These are phyloP conservation scores for Talaromyces liani DNA, from an alignment of 495 filamentous ascomycete genomes.

Conservation along the genomic window DNA sequence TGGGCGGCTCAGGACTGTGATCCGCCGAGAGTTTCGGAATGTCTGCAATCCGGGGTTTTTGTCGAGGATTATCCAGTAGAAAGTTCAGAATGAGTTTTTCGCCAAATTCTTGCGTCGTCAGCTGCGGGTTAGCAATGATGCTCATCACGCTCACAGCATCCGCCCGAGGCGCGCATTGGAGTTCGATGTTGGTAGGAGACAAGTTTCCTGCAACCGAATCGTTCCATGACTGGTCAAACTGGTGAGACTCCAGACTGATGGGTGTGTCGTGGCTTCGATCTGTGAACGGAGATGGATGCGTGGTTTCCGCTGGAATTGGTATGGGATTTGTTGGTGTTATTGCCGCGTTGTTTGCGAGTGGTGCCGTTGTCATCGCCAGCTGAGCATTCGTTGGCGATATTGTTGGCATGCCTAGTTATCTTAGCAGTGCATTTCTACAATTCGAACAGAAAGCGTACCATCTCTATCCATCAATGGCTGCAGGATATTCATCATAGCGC, in stretches of 20 bases:
- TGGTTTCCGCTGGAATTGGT: neutral
- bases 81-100: conserved; percentile 62
- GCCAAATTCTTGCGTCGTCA: neutral
- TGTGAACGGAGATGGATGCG: conserved; percentile 6
- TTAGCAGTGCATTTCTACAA: neutral
- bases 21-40: conserved; percentile 23
- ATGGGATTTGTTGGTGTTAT: neutral
- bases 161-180: neutral
- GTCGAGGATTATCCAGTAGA: conserved; percentile 49
- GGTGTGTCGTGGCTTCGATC: conserved; percentile 7
- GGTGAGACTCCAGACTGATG: neutral
- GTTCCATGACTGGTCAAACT: neutral
- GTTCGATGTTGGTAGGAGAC: neutral
- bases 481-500: conserved; percentile 53
- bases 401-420: neutral
- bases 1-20: conserved; percentile 19
- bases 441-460: neutral
- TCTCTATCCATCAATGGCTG: conserved; percentile 47
- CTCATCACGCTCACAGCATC: neutral
- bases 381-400: neutral
- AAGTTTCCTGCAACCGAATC: neutral
- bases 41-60: conserved; percentile 31
- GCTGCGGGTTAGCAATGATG: neutral
- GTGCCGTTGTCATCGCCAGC: neutral
- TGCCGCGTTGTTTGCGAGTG: neutral